phyloP scores from a whole-genome alignment of 305 asterid species.

The Solanum hybrid region DNA sequence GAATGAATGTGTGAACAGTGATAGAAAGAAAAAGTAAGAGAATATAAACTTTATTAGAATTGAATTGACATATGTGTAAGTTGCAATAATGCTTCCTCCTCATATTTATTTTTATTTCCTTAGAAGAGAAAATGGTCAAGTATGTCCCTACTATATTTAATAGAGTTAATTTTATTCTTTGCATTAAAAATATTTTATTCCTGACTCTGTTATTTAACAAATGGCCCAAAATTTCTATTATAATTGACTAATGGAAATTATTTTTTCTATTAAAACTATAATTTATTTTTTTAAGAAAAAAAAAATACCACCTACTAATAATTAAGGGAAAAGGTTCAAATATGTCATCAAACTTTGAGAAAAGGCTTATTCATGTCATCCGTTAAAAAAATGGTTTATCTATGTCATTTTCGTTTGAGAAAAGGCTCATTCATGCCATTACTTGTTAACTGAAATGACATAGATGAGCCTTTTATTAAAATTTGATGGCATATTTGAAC shows the following conservation, averaged over 20 bases:
- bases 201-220: background rate
- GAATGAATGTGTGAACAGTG: background rate
- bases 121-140: background rate
- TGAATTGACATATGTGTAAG: background rate
- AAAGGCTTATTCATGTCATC: accelerated
- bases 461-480: background rate
- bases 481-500: background rate
- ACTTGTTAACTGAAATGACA: background rate
- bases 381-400: background rate
- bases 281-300: background rate
- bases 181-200: background rate
- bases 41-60: background rate
- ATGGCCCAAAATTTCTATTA: background rate
- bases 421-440: too few relatives aligned
- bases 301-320: background rate
- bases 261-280: background rate
- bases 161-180: too few relatives aligned
- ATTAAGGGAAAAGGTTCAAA: background rate
- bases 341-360: background rate
- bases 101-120: background rate
- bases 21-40: background rate
- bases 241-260: background rate
- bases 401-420: background rate
- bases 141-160: background rate
- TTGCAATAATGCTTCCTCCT: background rate